Conservation (phyloP, 2,329 filamentous ascomycete genomes). For the Curvularia lunata region DNA sequence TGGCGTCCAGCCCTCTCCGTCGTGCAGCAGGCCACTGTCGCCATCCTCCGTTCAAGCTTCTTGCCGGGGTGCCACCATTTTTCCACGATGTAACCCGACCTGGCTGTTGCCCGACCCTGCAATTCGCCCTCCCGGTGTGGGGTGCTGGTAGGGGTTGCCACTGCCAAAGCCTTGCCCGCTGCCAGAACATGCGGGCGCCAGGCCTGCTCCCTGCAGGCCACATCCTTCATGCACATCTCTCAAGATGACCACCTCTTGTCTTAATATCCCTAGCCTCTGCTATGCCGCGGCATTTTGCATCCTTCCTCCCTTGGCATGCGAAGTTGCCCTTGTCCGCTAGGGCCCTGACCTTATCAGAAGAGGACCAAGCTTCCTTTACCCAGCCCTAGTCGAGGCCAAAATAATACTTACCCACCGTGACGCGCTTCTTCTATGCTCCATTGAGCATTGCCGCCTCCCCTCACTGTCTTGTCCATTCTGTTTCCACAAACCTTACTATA, state of each 20-base stretch:
- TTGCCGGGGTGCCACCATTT: constrained; percentile 30
- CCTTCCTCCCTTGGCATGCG: constrained; percentile 40
- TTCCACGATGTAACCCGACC: constrained; percentile 49
- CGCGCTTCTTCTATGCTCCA: constrained; percentile 46
- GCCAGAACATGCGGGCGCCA: constrained; percentile 45
- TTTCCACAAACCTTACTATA: constrained; percentile 41
- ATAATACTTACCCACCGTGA: constrained; percentile 50
- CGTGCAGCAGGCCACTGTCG: constrained; percentile 40
- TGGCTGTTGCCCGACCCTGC: constrained; percentile 32
- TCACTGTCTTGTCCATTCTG: constrained; percentile 45
- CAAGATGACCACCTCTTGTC: constrained; percentile 39
- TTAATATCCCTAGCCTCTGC: constrained; percentile 41
- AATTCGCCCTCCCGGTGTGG: constrained; percentile 47
- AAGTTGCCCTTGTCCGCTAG: constrained; percentile 32
- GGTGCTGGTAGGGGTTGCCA: constrained; percentile 44
- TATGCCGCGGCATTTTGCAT: constrained; percentile 44
- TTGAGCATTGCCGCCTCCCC: constrained; percentile 41
- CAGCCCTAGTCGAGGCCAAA: constrained; percentile 38
- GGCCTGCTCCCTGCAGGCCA: constrained; percentile 40
- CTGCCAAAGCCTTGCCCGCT: constrained; percentile 43
- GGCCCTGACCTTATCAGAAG: constrained; percentile 48
- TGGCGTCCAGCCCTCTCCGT: constrained; percentile 46
- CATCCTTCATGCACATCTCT: constrained; percentile 40
- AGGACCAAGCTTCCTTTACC: constrained; percentile 44
- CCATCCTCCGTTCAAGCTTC: constrained; percentile 34